Base-by-base conservation (phyloP, 768 basidiomycete genomes). In the Imleria badia region DNA sequence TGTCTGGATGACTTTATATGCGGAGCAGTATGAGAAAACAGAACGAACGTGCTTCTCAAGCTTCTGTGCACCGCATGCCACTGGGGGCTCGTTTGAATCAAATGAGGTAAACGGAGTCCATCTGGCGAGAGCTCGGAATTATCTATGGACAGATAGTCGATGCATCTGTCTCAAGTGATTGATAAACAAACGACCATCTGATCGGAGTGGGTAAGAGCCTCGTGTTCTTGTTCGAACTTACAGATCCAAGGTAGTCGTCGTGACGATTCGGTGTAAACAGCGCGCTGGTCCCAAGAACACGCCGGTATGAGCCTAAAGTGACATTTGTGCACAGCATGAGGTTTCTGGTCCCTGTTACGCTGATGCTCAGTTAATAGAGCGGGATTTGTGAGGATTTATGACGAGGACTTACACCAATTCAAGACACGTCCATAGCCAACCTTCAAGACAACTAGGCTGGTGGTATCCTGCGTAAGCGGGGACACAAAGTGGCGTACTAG, bases 21-120 rank as follows among this genome's bases (percentile, higher is more conserved):
- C 29, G 33, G 9, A 29, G 41, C 17, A 31, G 19, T 45, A 46
- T 30, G 51, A 45, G 57, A 58, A 55, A 31, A 30, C 14, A 14
- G 31, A 33, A 60, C 49, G 51, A 68, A 72, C 59, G 57, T 67
- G 51, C 45, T n/a, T 52, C 30, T n/a, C 22, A 14, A 12, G 23
- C 36, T n/a, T 39, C 26, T n/a, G 44, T 48, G 42, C 14, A 40
- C 40, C 52, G 35, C 44, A 48, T 52, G 52, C 7, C 29, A 22
- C 17, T 11, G 13, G 6, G 6, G 26, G 6, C 29, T 36, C 20
- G 10, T 14, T 36, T 43, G 34, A 34, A 17, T 20, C 35, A 29
- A 31, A 22, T n/a, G n/a, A 19, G 46, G 23, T 2, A 34, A 34
- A 13, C 34, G 6, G 34, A 46, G 19, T 20, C 14, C 39, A 34